Conservation (phyloP, 2,329 filamentous ascomycete species). For the Penicillium concentricum region DNA sequence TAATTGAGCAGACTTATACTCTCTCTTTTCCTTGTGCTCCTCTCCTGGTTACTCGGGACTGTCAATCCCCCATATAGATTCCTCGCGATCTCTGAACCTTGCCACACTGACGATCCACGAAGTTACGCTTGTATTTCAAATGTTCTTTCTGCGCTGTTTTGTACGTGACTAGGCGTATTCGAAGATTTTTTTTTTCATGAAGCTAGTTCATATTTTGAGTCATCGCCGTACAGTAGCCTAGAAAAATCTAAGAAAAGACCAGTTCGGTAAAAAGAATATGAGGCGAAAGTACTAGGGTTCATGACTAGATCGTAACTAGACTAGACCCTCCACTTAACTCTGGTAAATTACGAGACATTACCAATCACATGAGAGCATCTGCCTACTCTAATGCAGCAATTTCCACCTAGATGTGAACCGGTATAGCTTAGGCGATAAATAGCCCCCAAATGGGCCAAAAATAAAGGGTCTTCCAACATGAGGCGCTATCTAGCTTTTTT, state of each 20-base stretch:
- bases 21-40: neutral
- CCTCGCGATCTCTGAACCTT: neutral
- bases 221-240: neutral
- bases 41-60: neutral
- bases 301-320: neutral
- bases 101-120: constrained; percentile 6
- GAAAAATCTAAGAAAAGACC: neutral
- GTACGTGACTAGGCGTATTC: neutral
- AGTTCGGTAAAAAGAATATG: neutral
- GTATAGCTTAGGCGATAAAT: neutral
- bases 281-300: constrained; percentile 4
- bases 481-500: neutral
- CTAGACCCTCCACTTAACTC: neutral
- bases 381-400: constrained; percentile 7
- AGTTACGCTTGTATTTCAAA: constrained; percentile 6
- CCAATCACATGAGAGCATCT: constrained; percentile 2
- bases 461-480: constrained; percentile 3
- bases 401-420: neutral
- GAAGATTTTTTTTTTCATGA: neutral
- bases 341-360: constrained; percentile 1
- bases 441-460: constrained; percentile 1
- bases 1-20: constrained; percentile 19
- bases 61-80: neutral
- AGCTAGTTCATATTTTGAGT: neutral
- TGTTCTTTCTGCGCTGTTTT: neutral